Conservation (phyloP, 192 early-diverging fungal genomes). For the Gonapodya sp. region DNA sequence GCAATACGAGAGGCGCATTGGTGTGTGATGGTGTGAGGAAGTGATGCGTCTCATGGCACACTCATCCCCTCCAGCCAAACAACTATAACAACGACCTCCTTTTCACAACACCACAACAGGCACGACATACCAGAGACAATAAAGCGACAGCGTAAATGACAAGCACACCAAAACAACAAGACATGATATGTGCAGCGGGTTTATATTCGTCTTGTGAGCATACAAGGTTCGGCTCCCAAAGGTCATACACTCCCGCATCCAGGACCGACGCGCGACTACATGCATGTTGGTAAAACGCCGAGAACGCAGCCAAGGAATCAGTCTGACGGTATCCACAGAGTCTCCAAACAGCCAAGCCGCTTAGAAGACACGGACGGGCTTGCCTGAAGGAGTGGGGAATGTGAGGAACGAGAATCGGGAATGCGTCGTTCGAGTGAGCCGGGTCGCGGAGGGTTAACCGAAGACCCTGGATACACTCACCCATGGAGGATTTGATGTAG, state of each 20-base stretch:
- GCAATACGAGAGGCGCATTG: no score
- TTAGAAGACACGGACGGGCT: neutral
- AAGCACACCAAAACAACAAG: no score
- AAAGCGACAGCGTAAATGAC: no score
- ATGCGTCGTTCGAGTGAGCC: neutral
- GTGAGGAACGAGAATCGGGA: neutral
- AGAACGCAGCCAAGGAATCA: neutral
- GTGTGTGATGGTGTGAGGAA: no score
- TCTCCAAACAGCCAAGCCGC: neutral
- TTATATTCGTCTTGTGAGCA: neutral
- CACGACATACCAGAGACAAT: no score
- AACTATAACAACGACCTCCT: no score
- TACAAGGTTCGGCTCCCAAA: neutral
- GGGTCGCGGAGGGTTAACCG: no score
- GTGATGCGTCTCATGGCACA: no score
- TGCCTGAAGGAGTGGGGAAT: neutral
- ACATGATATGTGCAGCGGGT: neutral
- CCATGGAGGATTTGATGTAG: constrained; percentile 96
- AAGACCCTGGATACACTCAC: constrained; percentile 23
- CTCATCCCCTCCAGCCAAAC: no score
- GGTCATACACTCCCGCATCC: neutral
- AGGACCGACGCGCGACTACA: neutral
- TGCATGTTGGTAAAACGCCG: neutral
- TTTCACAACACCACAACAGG: no score
- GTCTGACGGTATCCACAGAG: no score